Percentiles rank a stretch among this genome's conserved stretches.
Conservation (phyloP, 2,329 filamentous ascomycete species). For the Aureobasidium sp. region DNA sequence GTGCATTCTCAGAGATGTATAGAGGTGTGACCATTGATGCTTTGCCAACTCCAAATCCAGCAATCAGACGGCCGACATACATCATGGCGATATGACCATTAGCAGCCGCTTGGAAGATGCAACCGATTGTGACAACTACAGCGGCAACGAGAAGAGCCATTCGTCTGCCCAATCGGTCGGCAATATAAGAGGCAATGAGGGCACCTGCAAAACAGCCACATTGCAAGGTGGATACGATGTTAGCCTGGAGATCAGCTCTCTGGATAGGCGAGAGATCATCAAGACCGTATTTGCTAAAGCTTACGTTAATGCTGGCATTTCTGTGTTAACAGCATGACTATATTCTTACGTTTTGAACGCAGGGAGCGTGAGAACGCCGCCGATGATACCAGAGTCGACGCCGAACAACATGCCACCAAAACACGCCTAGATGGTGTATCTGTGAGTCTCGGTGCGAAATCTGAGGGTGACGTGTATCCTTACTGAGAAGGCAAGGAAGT, state of each 20-base stretch:
- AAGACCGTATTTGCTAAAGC: constrained; percentile 47
- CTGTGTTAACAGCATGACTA: background rate
- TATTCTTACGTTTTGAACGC: constrained; percentile 47
- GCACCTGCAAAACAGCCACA: constrained; percentile 61
- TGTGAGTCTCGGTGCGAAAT: constrained; percentile 20
- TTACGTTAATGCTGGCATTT: background rate
- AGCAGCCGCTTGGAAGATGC: constrained; percentile 58
- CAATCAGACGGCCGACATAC: constrained; percentile 58
- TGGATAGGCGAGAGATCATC: constrained; percentile 32
- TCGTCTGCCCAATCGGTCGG: constrained; percentile 52
- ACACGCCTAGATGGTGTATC: constrained; percentile 39
- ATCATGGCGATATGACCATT: constrained; percentile 54
- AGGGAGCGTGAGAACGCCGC: constrained; percentile 57
- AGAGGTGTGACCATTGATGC: constrained; percentile 42
- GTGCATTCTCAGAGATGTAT: constrained; percentile 53
- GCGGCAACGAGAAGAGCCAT: constrained; percentile 50
- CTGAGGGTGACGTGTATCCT: constrained; percentile 14
- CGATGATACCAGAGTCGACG: constrained; percentile 60
- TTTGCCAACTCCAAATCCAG: constrained; percentile 40
- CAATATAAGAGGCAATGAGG: constrained; percentile 49
- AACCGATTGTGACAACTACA: constrained; percentile 52
- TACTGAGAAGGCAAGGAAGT: constrained; percentile 54
- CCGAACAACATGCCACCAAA: constrained; percentile 65
- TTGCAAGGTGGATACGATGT: constrained; percentile 66
- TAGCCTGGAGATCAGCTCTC: constrained; percentile 52